These are phyloP conservation scores for Steccherinum ochraceum DNA, from an alignment of 768 basidiomycete genomes.

Conservation along the genomic window DNA sequence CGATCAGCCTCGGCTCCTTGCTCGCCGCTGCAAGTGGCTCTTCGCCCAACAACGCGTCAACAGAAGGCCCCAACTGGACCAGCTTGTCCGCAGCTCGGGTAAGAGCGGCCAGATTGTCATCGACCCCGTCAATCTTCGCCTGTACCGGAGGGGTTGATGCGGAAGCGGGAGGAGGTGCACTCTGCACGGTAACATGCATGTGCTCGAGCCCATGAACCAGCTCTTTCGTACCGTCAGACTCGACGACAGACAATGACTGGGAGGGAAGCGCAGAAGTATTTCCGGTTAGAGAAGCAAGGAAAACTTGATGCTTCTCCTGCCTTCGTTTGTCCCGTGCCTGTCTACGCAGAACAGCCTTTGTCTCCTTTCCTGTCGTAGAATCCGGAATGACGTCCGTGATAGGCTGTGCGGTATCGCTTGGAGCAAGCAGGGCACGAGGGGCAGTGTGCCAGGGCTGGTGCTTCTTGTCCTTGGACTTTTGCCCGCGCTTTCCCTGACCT, in stretches of 20 bases:
- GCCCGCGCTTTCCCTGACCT: constrained; percentile 16
- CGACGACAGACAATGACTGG: neutral
- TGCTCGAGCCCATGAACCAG: constrained; percentile 28
- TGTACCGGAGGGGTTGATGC: too few species aligned
- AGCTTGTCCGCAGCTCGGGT: constrained; percentile 5
- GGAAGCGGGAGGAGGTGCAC: too few species aligned
- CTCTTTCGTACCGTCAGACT: constrained; percentile 13
- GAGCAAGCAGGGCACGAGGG: neutral
- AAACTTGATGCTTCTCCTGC: constrained; percentile 33
- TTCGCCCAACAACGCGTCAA: constrained; percentile 18
- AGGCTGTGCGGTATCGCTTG: neutral
- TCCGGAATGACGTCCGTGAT: constrained; percentile 5
- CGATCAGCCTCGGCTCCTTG: constrained; percentile 55
- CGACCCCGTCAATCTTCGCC: too few species aligned
- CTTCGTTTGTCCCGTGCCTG: constrained; percentile 45
- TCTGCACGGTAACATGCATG: constrained; percentile 28
- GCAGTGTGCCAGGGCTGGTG: constrained; percentile 16
- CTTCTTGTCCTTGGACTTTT: constrained; percentile 19
- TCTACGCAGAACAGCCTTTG: constrained; percentile 33
- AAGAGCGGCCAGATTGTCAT: too few species aligned
- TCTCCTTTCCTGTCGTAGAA: constrained; percentile 15
- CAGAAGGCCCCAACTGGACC: constrained; percentile 10
- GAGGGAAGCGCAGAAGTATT: neutral
- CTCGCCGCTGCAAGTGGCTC: constrained; percentile 12
- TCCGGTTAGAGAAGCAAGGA: constrained; percentile 10